Base-by-base conservation (phyloP, 495 filamentous ascomycete genomes). In the Trichocladium uniseriatum region DNA sequence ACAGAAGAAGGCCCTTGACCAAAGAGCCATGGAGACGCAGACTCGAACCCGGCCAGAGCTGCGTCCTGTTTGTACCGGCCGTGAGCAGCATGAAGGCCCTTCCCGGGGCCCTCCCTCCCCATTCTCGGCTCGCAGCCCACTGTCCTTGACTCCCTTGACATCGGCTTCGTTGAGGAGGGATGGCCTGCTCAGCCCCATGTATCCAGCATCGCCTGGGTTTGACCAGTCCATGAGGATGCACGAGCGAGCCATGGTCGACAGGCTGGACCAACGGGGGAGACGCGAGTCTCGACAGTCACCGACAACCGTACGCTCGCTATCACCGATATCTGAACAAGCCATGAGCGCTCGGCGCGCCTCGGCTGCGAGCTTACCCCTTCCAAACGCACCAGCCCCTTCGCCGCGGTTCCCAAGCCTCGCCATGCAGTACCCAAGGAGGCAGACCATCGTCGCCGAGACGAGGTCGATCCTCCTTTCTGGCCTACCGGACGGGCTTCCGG, bases 181-280 rank as follows among this genome's bases (percentile, higher is more conserved):
- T 48, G 34, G 34, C 43, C 49, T 66, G 29, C 65, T 66, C 5
- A 66, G 67, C 32, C 66, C 67, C 22, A 51, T 73, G 34, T 57
- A 70, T 29, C 61, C 69, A 56, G 58, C 13, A 21, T 56, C 62
- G 10, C 56, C 58, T 5, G 56, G 45, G 16, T 65, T 64, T 29
- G 70, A 72, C 51, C 51, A 54, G 3, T 45, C 54, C 2, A 68
- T 68, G 64, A 59, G 62, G 36, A 62, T 55, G 38, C 69, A 68
- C 36, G 68, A 70, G 48, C 55, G 58, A 36, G 65, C 66, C n/a
- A 50, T 72, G 53, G 50, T 71, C 14, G 62, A 70, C 31, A 65
- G 64, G 31, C 49, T 71, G 5, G 69, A 68, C 19, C 64, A 59
- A 31, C 62, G 59, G 40, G 49, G 49, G n/a, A 57, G 44, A 18